Evolutionary conservation across 2,329 filamentous ascomycete genomes (phyloP), one percentile per base, ranked within the genome.

Genomic region (Neonectria sp.): DNA sequence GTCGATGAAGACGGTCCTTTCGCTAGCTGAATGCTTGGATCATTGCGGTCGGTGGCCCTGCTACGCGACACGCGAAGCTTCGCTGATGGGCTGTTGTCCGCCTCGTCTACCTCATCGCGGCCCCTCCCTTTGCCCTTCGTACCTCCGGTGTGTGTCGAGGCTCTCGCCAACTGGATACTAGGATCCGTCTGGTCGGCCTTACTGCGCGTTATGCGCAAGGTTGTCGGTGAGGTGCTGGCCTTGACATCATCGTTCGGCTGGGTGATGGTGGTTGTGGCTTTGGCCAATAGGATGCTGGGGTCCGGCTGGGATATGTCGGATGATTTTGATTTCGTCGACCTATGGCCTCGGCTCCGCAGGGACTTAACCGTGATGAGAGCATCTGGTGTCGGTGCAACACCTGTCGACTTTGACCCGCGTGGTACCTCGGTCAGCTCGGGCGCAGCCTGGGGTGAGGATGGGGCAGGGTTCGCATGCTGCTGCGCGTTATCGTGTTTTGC

Each of bases 271-370:
- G 69, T 63, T 29, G 75, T 64, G 15, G 69, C 49, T 59, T 59
- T 77, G 35, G 77, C 77, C 48, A 81, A 67, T 33, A 67, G 64
- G n/a, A 78, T 59, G 55, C 77, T 79, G 4, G 79, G 77, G 57
- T 81, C 79, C 11, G 63, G 60, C n/a, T 63, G 65, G 25, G 68
- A 64, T 35, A 70, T 68, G 40, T 74, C 70, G 64, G 65, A 70
- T 27, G 75, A 75, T 68, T 68, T 68, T 15, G 75, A 75, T 63
- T 66, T 68, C 17, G 60, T 72, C 60, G 67, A 72, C 51, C 67
- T 68, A 40, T 76, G 77, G 33, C 71, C 71, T 27, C 75, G 74
- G 67, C 77, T 77, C 35, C 79, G 78, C 29, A 79, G 71, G 17
- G 78, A 76, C 56, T 78, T 77, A 40, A 73, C 72, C 11, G 75